Evolutionary conservation across 2,329 filamentous ascomycete genomes (phyloP).

Genomic region (Fusarium sambucinum): DNA sequence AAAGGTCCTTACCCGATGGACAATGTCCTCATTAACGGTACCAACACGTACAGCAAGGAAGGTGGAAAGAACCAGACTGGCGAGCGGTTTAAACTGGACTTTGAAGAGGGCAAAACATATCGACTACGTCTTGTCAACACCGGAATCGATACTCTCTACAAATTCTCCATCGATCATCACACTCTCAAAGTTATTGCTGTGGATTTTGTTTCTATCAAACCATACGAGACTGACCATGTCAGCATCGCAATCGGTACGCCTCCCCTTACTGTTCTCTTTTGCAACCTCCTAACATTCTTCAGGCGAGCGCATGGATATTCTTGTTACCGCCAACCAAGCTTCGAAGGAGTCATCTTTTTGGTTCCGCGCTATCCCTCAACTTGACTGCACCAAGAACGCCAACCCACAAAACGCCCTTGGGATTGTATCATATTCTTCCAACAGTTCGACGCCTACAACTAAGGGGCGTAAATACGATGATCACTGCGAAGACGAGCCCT

Average conservation of each 20-base stretch:
- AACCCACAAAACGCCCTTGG: slow-evolving; percentile 60
- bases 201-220: slow-evolving; percentile 69
- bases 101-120: slow-evolving; percentile 59
- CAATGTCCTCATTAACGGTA: slow-evolving; percentile 62
- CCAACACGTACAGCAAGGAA: slow-evolving; percentile 51
- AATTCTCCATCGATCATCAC: slow-evolving; percentile 68
- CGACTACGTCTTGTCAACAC: slow-evolving; percentile 63
- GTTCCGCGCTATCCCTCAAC: slow-evolving; percentile 61
- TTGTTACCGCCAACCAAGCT: slow-evolving; percentile 57
- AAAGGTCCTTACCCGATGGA: slow-evolving; percentile 50
- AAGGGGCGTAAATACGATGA: slow-evolving; percentile 23
- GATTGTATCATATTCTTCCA: slow-evolving; percentile 59
- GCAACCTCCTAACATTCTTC: slow-evolving; percentile 36
- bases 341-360: slow-evolving; percentile 58
- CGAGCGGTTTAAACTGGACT: slow-evolving; percentile 53
- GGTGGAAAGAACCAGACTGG: slow-evolving; percentile 45
- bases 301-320: slow-evolving; percentile 62
- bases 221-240: slow-evolving; percentile 65
- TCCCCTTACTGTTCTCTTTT: neutral
- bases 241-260: slow-evolving; percentile 59
- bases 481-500: slow-evolving; percentile 54
- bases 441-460: slow-evolving; percentile 32
- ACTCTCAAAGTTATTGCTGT: slow-evolving; percentile 67
- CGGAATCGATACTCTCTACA: slow-evolving; percentile 59
- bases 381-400: slow-evolving; percentile 56